Evolutionary conservation across 73 alveolate species (phyloP).

Genomic region (Paraurostyla sp.): DNA sequence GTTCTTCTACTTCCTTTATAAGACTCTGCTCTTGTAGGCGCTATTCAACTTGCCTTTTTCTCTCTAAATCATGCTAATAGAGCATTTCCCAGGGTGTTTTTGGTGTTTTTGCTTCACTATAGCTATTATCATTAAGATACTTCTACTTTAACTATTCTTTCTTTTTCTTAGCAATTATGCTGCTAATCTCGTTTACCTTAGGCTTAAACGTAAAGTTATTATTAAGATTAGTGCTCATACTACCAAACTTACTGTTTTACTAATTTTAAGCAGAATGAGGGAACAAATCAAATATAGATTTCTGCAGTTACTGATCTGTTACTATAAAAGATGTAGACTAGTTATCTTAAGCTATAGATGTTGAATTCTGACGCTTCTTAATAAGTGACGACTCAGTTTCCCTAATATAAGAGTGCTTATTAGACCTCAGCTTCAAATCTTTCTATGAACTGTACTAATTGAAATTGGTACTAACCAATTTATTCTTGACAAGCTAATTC

Average conservation of each 20-base stretch:
- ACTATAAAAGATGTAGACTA: too few species aligned
- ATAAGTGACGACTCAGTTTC: conserved; percentile 11
- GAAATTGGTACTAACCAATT: neutral
- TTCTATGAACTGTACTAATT: neutral
- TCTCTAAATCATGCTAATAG: neutral
- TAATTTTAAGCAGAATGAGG: neutral
- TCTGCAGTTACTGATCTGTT: too few species aligned
- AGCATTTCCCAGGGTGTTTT: conserved; percentile 13
- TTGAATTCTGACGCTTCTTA: conserved; percentile 1
- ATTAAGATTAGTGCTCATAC: too few species aligned
- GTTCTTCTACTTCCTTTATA: conserved; percentile 7
- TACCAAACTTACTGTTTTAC: too few species aligned
- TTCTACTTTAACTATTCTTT: neutral
- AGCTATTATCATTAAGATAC: neutral
- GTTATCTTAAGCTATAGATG: too few species aligned
- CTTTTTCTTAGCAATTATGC: conserved; percentile 22
- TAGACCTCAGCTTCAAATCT: neutral
- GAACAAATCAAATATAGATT: neutral
- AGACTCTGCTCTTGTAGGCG: neutral
- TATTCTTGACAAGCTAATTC: neutral
- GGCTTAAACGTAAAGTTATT: conserved; percentile 13
- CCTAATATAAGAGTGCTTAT: neutral
- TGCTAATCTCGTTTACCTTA: neutral
- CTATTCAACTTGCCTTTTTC: neutral
- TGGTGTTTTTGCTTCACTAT: neutral